Percentiles rank a stretch among this genome's conserved stretches.
These are phyloP conservation scores for Carpinus viminea DNA, from an alignment of 306 rosid genomes.

Conservation along the genomic window DNA sequence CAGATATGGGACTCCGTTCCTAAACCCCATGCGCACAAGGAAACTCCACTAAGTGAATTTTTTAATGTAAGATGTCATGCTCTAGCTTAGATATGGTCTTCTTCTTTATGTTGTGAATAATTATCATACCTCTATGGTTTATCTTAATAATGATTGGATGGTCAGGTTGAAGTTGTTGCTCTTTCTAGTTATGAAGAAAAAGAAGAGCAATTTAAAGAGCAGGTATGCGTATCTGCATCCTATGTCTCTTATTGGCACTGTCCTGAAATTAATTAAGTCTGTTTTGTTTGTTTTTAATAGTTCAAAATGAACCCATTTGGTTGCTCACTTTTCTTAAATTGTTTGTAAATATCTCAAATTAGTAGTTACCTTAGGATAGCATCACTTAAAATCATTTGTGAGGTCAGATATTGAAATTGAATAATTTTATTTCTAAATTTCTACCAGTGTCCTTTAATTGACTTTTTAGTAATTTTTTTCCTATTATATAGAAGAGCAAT, in stretches of 20 bases:
- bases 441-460: not conserved
- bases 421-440: not conserved
- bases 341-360: not conserved
- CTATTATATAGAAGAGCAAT: not conserved
- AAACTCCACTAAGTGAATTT: slow-evolving; percentile 95
- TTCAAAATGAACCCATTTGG: too few relatives aligned
- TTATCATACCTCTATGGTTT: slow-evolving; percentile 27
- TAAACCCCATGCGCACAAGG: slow-evolving; percentile 84
- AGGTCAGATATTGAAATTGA: not conserved
- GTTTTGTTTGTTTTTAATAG: too few relatives aligned
- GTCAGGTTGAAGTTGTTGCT: slow-evolving; percentile 95
- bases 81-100: slow-evolving; percentile 21
- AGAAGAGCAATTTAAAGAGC: slow-evolving; percentile 92
- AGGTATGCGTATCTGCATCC: slow-evolving; percentile 51
- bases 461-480: not conserved
- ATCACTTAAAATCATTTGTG: not conserved
- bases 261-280: not conserved
- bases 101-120: not conserved
- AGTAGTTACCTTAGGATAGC: not conserved
- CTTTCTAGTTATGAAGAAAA: slow-evolving; percentile 98
- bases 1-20: slow-evolving; percentile 99
- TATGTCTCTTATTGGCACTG: slow-evolving; percentile 9
- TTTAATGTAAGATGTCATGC: slow-evolving; percentile 59
- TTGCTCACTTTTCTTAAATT: not conserved
- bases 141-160: slow-evolving; percentile 39